phyloP scores from a whole-genome alignment of 1,139 yeast species.

The Suhomyces bolitotheri region DNA sequence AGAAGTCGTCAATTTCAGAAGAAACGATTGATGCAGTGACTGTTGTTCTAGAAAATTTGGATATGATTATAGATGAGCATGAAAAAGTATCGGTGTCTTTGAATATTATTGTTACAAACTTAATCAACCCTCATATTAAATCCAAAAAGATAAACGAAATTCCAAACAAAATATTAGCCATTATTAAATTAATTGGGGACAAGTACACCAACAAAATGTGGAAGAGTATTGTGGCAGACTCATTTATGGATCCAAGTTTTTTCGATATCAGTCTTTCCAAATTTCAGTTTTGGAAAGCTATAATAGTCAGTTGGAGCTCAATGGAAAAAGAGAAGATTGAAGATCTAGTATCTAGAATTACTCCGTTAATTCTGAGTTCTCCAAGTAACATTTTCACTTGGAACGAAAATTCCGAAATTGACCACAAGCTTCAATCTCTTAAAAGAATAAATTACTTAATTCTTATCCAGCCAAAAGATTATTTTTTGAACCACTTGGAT shows the following conservation, averaged over 20 bases:
- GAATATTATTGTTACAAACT: slow-evolving; percentile 45
- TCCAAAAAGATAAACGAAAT: slow-evolving; percentile 34
- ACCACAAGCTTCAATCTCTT: slow-evolving; percentile 48
- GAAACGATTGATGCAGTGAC: slow-evolving; percentile 40
- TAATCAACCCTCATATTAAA: slow-evolving; percentile 48
- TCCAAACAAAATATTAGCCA: slow-evolving; percentile 33
- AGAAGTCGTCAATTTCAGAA: slow-evolving; percentile 20
- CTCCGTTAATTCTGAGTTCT: slow-evolving; percentile 49
- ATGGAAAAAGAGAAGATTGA: slow-evolving; percentile 58
- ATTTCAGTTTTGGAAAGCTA: slow-evolving; percentile 47
- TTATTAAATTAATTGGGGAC: slow-evolving; percentile 43
- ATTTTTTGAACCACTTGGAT: slow-evolving; percentile 49
- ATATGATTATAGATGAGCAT: slow-evolving; percentile 47
- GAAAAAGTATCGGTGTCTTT: slow-evolving; percentile 51
- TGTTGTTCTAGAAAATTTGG: slow-evolving; percentile 41
- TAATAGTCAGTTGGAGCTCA: slow-evolving; percentile 57
- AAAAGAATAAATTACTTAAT: slow-evolving; percentile 64
- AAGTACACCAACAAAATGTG: slow-evolving; percentile 44
- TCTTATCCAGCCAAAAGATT: slow-evolving; percentile 59
- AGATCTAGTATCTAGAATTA: slow-evolving; percentile 54
- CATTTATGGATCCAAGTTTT: slow-evolving; percentile 49
- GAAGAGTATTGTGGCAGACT: slow-evolving; percentile 53
- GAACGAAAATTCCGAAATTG: slow-evolving; percentile 69
- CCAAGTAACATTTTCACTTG: slow-evolving; percentile 67
- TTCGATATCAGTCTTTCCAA: slow-evolving; percentile 37